A percentile compares a stretch with the other conserved stretches of the same genome.
Conservation (phyloP, 371 early-diverging fungal genomes). For the Dipsacomyces acuminosporus region DNA sequence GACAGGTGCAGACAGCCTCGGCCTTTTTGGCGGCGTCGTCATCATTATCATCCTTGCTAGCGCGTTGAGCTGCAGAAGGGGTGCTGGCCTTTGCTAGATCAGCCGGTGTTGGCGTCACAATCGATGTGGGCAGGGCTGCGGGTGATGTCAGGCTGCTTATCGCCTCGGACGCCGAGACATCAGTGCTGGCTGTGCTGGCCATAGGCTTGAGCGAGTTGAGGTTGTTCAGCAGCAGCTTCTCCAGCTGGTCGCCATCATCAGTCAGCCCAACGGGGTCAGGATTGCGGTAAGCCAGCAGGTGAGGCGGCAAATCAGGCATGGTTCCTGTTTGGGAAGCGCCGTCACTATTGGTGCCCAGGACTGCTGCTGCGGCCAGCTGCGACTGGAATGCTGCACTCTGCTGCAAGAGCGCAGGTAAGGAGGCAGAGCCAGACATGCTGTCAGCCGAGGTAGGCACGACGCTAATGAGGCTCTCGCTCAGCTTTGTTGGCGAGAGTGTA, state of each 20-base stretch:
- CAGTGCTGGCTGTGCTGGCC: too few relatives aligned
- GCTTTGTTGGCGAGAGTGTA: not conserved
- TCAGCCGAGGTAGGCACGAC: not conserved
- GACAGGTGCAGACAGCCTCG: constrained; percentile 23
- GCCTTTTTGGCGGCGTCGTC: not conserved
- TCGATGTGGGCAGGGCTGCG: too few relatives aligned
- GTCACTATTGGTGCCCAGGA: too few relatives aligned
- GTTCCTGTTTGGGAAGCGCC: not conserved
- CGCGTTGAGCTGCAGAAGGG: too few relatives aligned
- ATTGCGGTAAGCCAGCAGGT: constrained; percentile 43
- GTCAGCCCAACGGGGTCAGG: constrained; percentile 21
- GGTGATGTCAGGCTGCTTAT: not conserved
- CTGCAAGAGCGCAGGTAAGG: constrained; percentile 10
- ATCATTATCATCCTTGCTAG: not conserved
- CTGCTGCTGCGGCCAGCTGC: constrained; percentile 4
- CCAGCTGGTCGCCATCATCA: constrained; percentile 40
- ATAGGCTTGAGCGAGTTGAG: constrained; percentile 14
- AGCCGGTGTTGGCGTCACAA: not conserved
- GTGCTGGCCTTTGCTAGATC: constrained; percentile 1
- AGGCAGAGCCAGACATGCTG: not conserved
- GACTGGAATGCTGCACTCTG: constrained; percentile 1
- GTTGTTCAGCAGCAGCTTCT: constrained; percentile 38
- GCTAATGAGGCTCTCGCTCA: not conserved
- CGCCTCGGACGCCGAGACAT: too few relatives aligned
- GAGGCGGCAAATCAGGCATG: constrained; percentile 16